Evolutionary conservation across 495 filamentous ascomycete genomes (phyloP).

Genomic region (Neurospora sp.): DNA sequence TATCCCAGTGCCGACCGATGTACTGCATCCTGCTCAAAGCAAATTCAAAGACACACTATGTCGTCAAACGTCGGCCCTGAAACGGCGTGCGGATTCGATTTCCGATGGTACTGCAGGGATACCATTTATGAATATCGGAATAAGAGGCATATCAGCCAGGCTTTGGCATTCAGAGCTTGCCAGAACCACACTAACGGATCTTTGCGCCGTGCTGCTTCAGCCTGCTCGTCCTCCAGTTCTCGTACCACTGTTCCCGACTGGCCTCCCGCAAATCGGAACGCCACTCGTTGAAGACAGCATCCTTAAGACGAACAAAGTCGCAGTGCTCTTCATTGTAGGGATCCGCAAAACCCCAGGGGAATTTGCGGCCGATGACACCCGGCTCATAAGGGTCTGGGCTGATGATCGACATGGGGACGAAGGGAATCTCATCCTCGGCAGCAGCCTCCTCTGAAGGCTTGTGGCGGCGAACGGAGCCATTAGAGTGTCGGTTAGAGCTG

Average conservation of each 20-base stretch:
- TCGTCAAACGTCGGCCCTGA: background rate
- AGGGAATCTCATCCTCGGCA: constrained; percentile 36
- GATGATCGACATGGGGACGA: constrained; percentile 83
- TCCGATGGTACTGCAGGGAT: background rate
- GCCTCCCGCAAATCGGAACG: constrained; percentile 81
- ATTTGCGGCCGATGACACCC: constrained; percentile 65
- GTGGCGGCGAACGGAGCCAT: constrained; percentile 36
- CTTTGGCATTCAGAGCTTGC: background rate
- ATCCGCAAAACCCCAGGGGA: constrained; percentile 95
- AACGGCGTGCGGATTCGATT: background rate
- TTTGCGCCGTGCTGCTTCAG: constrained; percentile 37
- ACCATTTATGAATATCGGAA: background rate
- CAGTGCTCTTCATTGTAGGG: constrained; percentile 86
- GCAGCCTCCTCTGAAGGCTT: constrained; percentile 24
- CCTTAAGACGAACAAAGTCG: constrained; percentile 84
- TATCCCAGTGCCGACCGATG: background rate
- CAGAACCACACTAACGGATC: constrained; percentile 10
- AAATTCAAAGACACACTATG: background rate
- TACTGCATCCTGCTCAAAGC: background rate
- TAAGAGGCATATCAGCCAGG: background rate
- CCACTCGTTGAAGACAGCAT: constrained; percentile 91
- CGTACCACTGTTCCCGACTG: constrained; percentile 89
- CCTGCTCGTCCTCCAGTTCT: constrained; percentile 77
- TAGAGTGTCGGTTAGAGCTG: constrained; percentile 37
- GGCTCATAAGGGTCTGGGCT: constrained; percentile 86